Evolutionary conservation across 139 green algal species (phyloP).

Genomic region (Volvox africanus): DNA sequence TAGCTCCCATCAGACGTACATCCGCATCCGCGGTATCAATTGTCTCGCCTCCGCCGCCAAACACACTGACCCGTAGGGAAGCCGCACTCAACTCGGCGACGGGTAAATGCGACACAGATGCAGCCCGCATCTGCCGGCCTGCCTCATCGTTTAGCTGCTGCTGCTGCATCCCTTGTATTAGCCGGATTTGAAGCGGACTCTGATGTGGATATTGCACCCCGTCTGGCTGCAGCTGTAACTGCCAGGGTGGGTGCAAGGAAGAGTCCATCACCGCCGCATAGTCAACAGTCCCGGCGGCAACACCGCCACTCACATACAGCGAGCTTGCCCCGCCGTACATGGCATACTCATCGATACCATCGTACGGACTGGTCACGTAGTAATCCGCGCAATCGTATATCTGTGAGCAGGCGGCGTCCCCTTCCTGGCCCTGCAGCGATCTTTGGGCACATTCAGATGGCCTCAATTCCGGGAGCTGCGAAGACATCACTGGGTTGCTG

Average conservation of each 20-base stretch:
- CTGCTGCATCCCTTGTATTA: background rate
- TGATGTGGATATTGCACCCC: background rate
- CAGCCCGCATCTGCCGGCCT: background rate
- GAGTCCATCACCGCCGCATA: background rate
- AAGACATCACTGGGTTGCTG: background rate
- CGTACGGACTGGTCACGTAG: conserved; percentile 14
- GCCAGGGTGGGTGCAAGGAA: background rate
- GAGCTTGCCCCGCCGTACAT: conserved; percentile 20
- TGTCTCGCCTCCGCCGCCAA: background rate
- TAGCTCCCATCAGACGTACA: background rate
- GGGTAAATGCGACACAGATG: background rate
- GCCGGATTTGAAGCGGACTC: background rate
- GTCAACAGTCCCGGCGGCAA: background rate
- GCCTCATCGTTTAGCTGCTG: background rate
- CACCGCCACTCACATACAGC: background rate
- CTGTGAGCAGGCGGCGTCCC: background rate
- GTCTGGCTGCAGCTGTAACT: no score
- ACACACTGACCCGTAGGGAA: background rate
- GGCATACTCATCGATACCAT: conserved; percentile 23
- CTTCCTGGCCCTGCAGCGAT: background rate
- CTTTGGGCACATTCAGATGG: background rate
- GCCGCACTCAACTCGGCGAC: background rate
- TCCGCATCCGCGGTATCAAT: background rate
- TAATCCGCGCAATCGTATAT: conserved; percentile 17
- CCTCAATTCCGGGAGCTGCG: background rate